Conservation (phyloP, 805 yeast genomes). For the Kodamaea lidongshanica region DNA sequence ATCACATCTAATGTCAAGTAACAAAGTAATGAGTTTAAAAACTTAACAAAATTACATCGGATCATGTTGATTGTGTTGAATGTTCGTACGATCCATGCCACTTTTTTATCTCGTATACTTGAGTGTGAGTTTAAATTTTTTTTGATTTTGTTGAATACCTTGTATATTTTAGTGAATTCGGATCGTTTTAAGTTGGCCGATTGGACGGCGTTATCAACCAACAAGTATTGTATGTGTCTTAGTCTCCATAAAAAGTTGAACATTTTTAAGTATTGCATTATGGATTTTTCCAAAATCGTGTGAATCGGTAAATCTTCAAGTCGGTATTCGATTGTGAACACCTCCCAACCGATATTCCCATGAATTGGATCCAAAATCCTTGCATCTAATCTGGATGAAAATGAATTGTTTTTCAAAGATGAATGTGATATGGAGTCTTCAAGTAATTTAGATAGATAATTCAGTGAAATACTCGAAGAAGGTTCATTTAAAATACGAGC, state of each 20-base stretch:
- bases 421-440: constrained; percentile 58
- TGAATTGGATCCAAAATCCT: constrained; percentile 69
- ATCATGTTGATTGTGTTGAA: constrained; percentile 31
- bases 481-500: constrained; percentile 50
- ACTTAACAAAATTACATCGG: constrained; percentile 35
- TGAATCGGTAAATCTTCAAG: constrained; percentile 51
- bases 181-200: constrained; percentile 21
- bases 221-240: constrained; percentile 51
- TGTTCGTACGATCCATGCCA: constrained; percentile 26
- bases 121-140: constrained; percentile 31
- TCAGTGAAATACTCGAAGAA: constrained; percentile 56
- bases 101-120: constrained; percentile 32
- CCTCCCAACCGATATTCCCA: constrained; percentile 82
- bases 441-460: constrained; percentile 57
- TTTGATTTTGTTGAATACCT: constrained; percentile 11
- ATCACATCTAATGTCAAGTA: constrained; percentile 44
- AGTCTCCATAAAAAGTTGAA: constrained; percentile 84
- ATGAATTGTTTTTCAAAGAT: constrained; percentile 38
- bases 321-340: constrained; percentile 78
- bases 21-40: constrained; percentile 34
- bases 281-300: constrained; percentile 22
- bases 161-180: constrained; percentile 18
- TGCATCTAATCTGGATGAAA: constrained; percentile 66
- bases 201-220: constrained; percentile 32
- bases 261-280: constrained; percentile 54